Evolutionary conservation across 805 yeast genomes (phyloP).

Genomic region (Cyberlindnera nakhonratchasimensis): DNA sequence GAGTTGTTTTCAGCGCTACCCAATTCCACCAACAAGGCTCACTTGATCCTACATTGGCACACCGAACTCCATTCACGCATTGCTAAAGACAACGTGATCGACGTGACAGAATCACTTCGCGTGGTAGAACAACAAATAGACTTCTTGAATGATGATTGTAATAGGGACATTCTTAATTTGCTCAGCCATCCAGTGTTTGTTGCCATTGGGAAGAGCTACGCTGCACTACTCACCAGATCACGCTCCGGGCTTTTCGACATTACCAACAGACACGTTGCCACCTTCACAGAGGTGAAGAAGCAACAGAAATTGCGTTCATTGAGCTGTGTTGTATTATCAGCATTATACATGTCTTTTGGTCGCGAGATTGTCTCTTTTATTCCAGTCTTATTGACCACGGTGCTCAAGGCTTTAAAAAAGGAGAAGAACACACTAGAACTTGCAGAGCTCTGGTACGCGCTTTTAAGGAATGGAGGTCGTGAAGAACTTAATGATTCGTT

Average conservation of each 20-base stretch:
- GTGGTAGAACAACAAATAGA: constrained; percentile 21
- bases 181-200: constrained; percentile 20
- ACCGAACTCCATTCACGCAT: constrained; percentile 9
- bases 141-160: constrained; percentile 23
- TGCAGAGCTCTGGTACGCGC: constrained; percentile 19
- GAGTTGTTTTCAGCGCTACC: constrained; percentile 2
- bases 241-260: constrained; percentile 28
- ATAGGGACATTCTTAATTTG: constrained; percentile 11
- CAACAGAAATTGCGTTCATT: constrained; percentile 29
- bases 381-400: constrained; percentile 29
- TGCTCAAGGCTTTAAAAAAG: constrained; percentile 35
- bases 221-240: constrained; percentile 18
- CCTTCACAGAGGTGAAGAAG: constrained; percentile 27
- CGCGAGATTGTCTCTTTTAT: constrained; percentile 32
- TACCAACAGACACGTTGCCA: constrained; percentile 29
- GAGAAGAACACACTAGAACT: constrained; percentile 23
- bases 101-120: constrained; percentile 4
- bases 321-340: constrained; percentile 28
- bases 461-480: constrained; percentile 25
- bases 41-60: constrained; percentile 11
- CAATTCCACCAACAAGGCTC: constrained; percentile 7
- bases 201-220: constrained; percentile 25
- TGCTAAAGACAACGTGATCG: constrained; percentile 2
- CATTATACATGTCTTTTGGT: constrained; percentile 33
- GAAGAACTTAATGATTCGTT: constrained; percentile 17